These are phyloP conservation scores for Monosporascus sp. DNA, from an alignment of 2,329 filamentous ascomycete species.

Conservation along the genomic window DNA sequence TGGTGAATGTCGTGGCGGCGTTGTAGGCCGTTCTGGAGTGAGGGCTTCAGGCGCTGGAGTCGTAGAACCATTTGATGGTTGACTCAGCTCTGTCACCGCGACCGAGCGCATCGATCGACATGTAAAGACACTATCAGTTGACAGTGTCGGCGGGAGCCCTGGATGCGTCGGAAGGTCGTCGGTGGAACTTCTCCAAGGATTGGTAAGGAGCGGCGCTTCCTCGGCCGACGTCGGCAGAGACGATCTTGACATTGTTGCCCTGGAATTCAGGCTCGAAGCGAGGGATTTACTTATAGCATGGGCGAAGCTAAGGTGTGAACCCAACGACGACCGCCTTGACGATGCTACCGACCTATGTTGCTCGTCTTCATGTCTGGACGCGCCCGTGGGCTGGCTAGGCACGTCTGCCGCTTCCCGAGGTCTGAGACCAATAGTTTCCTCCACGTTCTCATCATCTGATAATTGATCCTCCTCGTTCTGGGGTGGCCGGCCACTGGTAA, in stretches of 20 bases:
- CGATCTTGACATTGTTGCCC: conserved; percentile 24
- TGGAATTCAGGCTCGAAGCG: conserved; percentile 30
- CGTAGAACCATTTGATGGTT: conserved; percentile 13
- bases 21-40: conserved; percentile 20
- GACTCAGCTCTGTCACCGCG: conserved; percentile 22
- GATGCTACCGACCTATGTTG: conserved; percentile 11
- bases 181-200: conserved; percentile 37
- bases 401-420: conserved; percentile 33
- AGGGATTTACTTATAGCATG: conserved; percentile 32
- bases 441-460: conserved; percentile 52
- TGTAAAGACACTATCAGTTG: conserved; percentile 26
- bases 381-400: conserved; percentile 24
- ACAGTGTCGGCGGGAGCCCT: conserved; percentile 28
- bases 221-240: conserved; percentile 27
- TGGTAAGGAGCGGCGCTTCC: conserved; percentile 35
- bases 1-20: conserved; percentile 24
- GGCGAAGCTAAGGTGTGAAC: conserved; percentile 42
- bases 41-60: conserved; percentile 13
- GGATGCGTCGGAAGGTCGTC: conserved; percentile 25
- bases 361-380: conserved; percentile 9
- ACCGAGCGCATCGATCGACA: conserved; percentile 22
- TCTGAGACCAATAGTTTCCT: conserved; percentile 59
- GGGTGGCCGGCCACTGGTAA: conserved; percentile 73
- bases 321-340: conserved; percentile 44
- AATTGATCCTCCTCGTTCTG: conserved; percentile 54